Evolutionary conservation across 176 grass and related monocot species (phyloP).

Genomic region (Secale cereale): DNA sequence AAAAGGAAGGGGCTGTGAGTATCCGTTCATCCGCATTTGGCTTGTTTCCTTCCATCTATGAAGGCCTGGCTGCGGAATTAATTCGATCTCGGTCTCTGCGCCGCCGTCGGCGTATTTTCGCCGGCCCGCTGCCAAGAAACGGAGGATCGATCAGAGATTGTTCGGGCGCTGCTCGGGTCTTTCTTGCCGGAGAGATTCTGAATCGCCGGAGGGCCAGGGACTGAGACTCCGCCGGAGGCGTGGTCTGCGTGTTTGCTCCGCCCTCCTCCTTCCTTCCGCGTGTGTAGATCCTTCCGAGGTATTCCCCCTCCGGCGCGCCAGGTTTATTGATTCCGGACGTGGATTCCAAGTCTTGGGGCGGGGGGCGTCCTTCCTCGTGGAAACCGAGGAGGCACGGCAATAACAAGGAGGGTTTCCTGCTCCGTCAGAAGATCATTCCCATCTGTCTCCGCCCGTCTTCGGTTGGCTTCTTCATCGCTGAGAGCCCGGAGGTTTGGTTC

Average conservation of each 20-base stretch:
- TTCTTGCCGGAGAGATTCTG: constrained; percentile 23
- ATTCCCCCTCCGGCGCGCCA: constrained; percentile 11
- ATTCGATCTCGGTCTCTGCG: constrained; percentile 8
- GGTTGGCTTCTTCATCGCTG: not conserved
- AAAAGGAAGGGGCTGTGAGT: not conserved
- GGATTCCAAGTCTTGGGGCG: not conserved
- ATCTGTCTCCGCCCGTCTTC: not conserved
- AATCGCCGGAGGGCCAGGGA: not conserved
- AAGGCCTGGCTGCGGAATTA: not conserved
- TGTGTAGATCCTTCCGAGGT: constrained; percentile 9
- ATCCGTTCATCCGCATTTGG: not conserved
- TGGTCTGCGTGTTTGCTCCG: not conserved
- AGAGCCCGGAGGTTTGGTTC: not conserved
- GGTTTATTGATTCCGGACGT: constrained; percentile 13
- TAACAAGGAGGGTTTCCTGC: constrained; percentile 8
- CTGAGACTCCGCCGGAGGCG: not conserved
- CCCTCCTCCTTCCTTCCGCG: constrained; percentile 6
- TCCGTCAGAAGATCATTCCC: constrained; percentile 8
- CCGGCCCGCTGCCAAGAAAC: constrained; percentile 17
- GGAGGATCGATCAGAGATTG: constrained; percentile 15
- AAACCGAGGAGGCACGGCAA: constrained; percentile 35
- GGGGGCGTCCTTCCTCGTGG: not conserved
- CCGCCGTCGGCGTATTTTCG: not conserved
- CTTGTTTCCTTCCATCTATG: constrained; percentile 7
- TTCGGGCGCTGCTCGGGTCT: not conserved